Conservation (phyloP, 176 grass and related monocot species). For the Echinochloa phyllopogon region DNA sequence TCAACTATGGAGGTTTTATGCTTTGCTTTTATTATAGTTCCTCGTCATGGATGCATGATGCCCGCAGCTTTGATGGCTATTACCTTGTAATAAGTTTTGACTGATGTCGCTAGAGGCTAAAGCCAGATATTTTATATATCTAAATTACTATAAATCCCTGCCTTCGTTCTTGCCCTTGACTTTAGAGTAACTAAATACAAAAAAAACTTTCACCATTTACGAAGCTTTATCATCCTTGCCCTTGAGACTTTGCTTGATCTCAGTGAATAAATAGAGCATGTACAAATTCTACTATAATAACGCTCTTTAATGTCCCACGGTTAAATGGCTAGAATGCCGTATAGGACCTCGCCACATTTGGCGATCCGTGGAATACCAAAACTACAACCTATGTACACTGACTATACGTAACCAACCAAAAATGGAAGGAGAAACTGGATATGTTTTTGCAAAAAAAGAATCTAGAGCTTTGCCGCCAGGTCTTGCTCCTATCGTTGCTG, state of each 20-base stretch:
- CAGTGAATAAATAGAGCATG: conserved; percentile 31
- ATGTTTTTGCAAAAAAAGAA: conserved; percentile 26
- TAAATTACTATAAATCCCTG: not conserved
- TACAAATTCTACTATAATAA: conserved; percentile 27
- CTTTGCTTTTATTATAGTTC: not conserved
- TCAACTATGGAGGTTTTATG: not conserved
- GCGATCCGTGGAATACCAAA: conserved; percentile 26
- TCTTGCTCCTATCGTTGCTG: conserved; percentile 71
- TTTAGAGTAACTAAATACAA: not conserved
- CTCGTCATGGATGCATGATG: not conserved
- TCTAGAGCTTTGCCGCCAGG: conserved; percentile 6
- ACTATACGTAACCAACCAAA: conserved; percentile 37
- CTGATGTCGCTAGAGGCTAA: not conserved
- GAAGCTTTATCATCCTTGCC: not conserved
- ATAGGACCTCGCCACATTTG: conserved; percentile 27
- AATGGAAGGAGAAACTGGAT: conserved; percentile 34
- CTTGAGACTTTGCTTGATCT: conserved; percentile 14
- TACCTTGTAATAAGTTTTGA: not conserved
- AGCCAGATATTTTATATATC: not conserved
- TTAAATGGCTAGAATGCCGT: conserved; percentile 11
- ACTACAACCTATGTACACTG: conserved; percentile 61
- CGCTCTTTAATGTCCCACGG: conserved; percentile 20
- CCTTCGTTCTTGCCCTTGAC: not conserved
- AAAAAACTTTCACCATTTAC: not conserved
- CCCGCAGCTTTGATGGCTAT: not conserved